Evolutionary conservation across 768 basidiomycete genomes (phyloP).

Genomic region (Boletus rufocinnamomeus): DNA sequence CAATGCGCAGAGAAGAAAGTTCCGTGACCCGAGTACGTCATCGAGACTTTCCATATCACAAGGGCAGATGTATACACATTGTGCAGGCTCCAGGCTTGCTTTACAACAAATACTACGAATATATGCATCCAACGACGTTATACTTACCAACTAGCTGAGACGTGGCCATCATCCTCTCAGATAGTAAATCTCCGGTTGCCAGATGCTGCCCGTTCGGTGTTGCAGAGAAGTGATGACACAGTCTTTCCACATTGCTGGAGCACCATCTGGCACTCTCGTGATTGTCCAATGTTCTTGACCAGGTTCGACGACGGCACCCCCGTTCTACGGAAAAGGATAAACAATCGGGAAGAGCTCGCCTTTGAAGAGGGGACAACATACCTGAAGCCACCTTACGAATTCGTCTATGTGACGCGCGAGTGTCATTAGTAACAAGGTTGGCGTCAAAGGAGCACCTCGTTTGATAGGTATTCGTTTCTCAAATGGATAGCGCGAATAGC

Average conservation of each 20-base stretch:
- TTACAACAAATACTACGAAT: slow-evolving; percentile 10
- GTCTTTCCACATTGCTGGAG: slow-evolving; percentile 30
- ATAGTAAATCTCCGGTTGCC: slow-evolving; percentile 47
- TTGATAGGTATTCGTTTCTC: slow-evolving; percentile 42
- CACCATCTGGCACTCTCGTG: slow-evolving; percentile 20
- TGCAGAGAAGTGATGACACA: slow-evolving; percentile 42
- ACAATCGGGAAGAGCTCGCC: neutral
- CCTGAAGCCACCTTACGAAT: slow-evolving; percentile 35
- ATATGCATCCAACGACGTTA: slow-evolving; percentile 8
- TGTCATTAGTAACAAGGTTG: slow-evolving; percentile 33
- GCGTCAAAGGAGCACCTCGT: slow-evolving; percentile 32
- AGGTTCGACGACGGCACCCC: slow-evolving; percentile 32
- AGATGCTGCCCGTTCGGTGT: slow-evolving; percentile 43
- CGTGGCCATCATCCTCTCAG: slow-evolving; percentile 13
- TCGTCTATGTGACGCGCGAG: slow-evolving; percentile 36
- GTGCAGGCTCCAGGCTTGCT: slow-evolving; percentile 17
- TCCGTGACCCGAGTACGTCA: slow-evolving; percentile 3
- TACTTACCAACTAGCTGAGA: slow-evolving; percentile 5
- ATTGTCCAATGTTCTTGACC: slow-evolving; percentile 44
- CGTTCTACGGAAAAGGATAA: slow-evolving; percentile 20
- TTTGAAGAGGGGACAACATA: slow-evolving; percentile 18
- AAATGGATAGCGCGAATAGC: slow-evolving; percentile 41
- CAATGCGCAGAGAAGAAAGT: neutral
- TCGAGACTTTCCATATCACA: slow-evolving; percentile 3
- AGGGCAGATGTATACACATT: slow-evolving; percentile 5